phyloP scores from a whole-genome alignment of 352 stramenopile species.

The Phytophthora cajani region DNA sequence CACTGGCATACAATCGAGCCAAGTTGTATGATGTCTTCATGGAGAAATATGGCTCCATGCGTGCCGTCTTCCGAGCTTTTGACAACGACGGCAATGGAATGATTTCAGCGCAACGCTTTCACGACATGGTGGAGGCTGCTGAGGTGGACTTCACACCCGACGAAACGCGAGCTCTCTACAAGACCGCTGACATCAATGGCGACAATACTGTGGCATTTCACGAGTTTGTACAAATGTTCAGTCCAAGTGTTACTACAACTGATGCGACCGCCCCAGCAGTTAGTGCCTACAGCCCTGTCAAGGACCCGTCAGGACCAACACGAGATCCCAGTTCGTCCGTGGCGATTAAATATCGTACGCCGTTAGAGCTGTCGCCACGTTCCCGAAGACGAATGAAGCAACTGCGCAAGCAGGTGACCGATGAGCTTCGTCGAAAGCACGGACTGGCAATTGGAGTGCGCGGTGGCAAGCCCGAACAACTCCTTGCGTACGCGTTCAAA shows the following conservation, averaged over 20 bases:
- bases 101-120: slow-evolving; percentile 79
- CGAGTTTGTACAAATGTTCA: slow-evolving; percentile 82
- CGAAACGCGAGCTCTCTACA: slow-evolving; percentile 60
- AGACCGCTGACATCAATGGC: slow-evolving; percentile 64
- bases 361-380: slow-evolving; percentile 65
- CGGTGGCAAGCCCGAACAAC: slow-evolving; percentile 67
- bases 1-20: slow-evolving; percentile 49
- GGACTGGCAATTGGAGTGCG: slow-evolving; percentile 60
- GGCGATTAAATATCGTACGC: slow-evolving; percentile 72
- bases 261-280: neutral
- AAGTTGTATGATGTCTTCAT: slow-evolving; percentile 74
- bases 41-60: slow-evolving; percentile 80
- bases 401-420: slow-evolving; percentile 64
- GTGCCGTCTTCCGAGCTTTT: slow-evolving; percentile 78
- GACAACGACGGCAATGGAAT: slow-evolving; percentile 68
- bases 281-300: slow-evolving; percentile 49
- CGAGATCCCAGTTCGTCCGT: slow-evolving; percentile 60
- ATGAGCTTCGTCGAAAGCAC: slow-evolving; percentile 65
- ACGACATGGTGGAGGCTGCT: slow-evolving; percentile 74
- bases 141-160: slow-evolving; percentile 56
- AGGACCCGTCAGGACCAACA: slow-evolving; percentile 24
- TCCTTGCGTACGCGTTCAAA: slow-evolving; percentile 82
- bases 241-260: slow-evolving; percentile 8
- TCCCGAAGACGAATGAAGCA: slow-evolving; percentile 72
- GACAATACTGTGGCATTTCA: slow-evolving; percentile 78